Conservation (phyloP, 169 alveolate species). For the Eimeria nieschulzi region DNA sequence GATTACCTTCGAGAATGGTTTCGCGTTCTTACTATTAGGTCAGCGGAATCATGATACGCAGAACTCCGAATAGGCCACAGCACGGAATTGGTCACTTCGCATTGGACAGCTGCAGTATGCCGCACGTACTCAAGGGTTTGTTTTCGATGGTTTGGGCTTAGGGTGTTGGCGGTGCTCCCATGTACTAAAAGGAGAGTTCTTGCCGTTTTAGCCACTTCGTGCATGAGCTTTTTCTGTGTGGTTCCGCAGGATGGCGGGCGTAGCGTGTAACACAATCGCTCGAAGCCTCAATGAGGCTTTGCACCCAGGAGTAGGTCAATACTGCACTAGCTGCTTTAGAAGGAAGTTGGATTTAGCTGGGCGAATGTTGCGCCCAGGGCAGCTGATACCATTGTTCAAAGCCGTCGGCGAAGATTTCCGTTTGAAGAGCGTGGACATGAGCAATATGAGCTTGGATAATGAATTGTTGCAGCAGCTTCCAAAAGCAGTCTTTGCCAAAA, state of each 20-base stretch:
- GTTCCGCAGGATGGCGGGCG: slow-evolving; percentile 34
- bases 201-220: too few species aligned
- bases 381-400: background rate
- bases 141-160: too few species aligned
- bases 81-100: too few species aligned
- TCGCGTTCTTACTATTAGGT: slow-evolving; percentile 52
- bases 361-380: slow-evolving; percentile 31
- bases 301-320: slow-evolving; percentile 66
- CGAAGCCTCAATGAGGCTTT: slow-evolving; percentile 24
- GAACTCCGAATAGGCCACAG: too few species aligned
- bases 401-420: slow-evolving; percentile 31
- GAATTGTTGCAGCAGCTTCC: slow-evolving; percentile 41
- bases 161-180: too few species aligned
- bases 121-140: too few species aligned
- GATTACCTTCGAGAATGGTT: slow-evolving; percentile 51
- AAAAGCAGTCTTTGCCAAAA: background rate
- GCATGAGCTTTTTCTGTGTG: too few species aligned
- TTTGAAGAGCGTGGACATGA: slow-evolving; percentile 52
- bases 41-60: background rate
- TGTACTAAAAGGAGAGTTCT: too few species aligned
- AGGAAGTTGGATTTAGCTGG: slow-evolving; percentile 36
- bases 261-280: slow-evolving; percentile 39
- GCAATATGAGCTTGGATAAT: slow-evolving; percentile 40
- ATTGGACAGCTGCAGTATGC: too few species aligned
- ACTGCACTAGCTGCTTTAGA: slow-evolving; percentile 63